Base-by-base conservation (phyloP, 2,329 filamentous ascomycete genomes). In the Diaporthe velutina region DNA sequence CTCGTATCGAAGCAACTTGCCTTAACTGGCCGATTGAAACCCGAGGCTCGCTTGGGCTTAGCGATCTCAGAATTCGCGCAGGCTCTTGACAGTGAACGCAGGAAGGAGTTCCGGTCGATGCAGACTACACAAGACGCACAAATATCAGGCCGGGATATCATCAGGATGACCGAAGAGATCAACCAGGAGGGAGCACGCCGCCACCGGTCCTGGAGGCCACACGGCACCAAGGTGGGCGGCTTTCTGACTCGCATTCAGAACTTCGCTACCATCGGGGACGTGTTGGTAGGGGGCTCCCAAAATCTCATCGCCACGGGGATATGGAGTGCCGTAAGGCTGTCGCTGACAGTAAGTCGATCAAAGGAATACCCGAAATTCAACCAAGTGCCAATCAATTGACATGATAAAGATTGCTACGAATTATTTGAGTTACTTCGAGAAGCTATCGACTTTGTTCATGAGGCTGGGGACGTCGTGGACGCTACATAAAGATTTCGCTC, bases 291-390 rank as follows among this genome's bases (percentile, higher is more conserved):
- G 2, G 67, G 66, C 0, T 73, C 75, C 3, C 75, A 76, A 22
- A 77, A 76, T 28, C 64, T 77, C 38, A 76, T 77, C 2, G 75
- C 76, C 7, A 73, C 73, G 15, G 75, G 76, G 1, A 66, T 77
- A 3, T 77, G 75, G 74, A 64, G 66, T 30, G 72, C 74, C 13
- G 38, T 76, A 8, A 77, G 74, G 22, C 30, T 76, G 7, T 70
- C 71, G 15, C 33, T 77, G 13, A 55, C 60, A 60, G 75, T 77
- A 50, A 42, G 73, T 60, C 17, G 1, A 25, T 42, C 30, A 10
- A 3, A 2, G 12, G 1, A 19, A 25, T 13, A 22, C 5, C 19
- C 22, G 25, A 13, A 17, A 13, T 17, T 4, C 2, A n/a, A 8
- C 3, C 3, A 9, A 48, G 7, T 6, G 5, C 8, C n/a, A n/a